Evolutionary conservation across 371 early-diverging fungal genomes (phyloP), one percentile per base, ranked within the genome.

Genomic region (Coemansia sp.): DNA sequence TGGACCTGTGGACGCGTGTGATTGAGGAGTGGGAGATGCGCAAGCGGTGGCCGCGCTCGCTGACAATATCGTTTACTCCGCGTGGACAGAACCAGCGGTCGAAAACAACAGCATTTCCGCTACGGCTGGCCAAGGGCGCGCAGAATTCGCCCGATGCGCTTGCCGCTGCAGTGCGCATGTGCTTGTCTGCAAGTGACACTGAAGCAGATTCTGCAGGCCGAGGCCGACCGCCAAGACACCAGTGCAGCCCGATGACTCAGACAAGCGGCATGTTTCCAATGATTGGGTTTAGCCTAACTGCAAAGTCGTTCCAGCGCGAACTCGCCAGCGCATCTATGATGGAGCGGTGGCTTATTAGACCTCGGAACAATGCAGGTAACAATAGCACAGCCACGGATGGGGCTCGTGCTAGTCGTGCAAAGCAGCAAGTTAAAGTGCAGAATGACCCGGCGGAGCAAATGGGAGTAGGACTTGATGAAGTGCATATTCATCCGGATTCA

Each of bases 1-100:
- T 79, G 26, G 90, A 90, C 45, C 59, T 89, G 53, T 80, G 80
- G 77, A 75, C 71, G 64, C 80, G 80, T 21, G 68, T 80, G 24
- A 5, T 54, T 4, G 82, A 80, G 39, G 86, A 86, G 24, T 77
- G 71, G 73, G 82, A 83, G 2, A 51, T 57, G 52, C 66, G 78
- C 52, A 56, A 22, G 7, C 79, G 85, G 21, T 86, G 86, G 86
- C 86, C 86, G 7, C 67, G 61, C n/a, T 63, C 70, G 14, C 60
- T 81, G 1, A 59, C 61, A 3, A 37, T 71, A 3, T 27, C 60
- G 14, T 69, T 64, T 21, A 59, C 67, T 13, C 53, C 68, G 13
- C 50, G 37, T 18, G 67, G 66, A 0, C 26, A 21, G 3, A 42
- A 3, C 27, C 27, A 45, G 57, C 53, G 74, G 18, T 60, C 77